Evolutionary conservation across 768 basidiomycete genomes (phyloP).

Genomic region (Leccinum longicurvipes): DNA sequence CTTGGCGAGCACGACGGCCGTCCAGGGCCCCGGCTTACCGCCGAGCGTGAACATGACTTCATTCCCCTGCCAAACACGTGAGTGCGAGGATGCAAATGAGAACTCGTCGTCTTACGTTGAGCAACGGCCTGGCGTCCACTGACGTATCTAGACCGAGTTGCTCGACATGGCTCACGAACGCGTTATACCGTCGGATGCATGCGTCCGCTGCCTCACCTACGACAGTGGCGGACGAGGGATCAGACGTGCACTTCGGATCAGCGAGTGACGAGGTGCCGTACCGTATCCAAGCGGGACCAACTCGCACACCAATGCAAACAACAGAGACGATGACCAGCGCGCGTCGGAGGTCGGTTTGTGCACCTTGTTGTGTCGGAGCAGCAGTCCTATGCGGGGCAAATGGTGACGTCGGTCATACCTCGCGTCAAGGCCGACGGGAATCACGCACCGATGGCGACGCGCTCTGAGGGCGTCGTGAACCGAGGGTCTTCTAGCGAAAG

Average conservation of each 20-base stretch:
- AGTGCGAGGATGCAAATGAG: neutral
- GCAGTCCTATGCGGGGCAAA: conserved; percentile 44
- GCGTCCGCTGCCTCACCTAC: conserved; percentile 43
- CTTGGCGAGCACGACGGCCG: conserved; percentile 55
- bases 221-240: neutral
- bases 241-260: neutral
- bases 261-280: neutral
- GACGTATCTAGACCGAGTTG: conserved; percentile 56
- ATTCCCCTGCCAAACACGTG: conserved; percentile 54
- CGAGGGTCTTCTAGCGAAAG: conserved; percentile 31
- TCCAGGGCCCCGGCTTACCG: conserved; percentile 67
- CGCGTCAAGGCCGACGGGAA: neutral
- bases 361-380: conserved; percentile 63
- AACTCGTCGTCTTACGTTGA: conserved; percentile 59
- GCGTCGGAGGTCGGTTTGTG: conserved; percentile 61
- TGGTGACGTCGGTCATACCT: neutral
- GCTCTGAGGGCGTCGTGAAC: conserved; percentile 42
- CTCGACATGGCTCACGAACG: conserved; percentile 56
- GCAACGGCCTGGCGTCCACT: conserved; percentile 67
- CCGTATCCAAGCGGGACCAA: conserved; percentile 53
- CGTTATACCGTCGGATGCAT: conserved; percentile 63
- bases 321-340: conserved; percentile 66
- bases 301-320: conserved; percentile 77
- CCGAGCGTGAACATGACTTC: conserved; percentile 56
- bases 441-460: conserved; percentile 56